Evolutionary conservation across 1,284 basidiomycete species (phyloP).

Genomic region (Inonotus hispidus): DNA sequence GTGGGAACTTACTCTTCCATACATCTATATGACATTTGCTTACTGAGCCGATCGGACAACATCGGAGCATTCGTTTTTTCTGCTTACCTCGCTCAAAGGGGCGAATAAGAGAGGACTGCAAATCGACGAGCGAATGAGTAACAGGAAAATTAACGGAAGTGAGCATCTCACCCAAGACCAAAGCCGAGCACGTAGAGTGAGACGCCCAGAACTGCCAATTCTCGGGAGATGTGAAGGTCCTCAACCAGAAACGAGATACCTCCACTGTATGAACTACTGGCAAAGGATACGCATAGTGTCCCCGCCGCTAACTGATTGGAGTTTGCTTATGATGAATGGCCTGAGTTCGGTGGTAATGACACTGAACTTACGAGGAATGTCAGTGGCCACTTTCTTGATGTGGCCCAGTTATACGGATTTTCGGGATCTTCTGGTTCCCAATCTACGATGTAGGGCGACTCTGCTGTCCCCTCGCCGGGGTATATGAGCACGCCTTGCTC

Average conservation of each 20-base stretch:
- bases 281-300: conserved; percentile 60
- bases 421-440: conserved; percentile 52
- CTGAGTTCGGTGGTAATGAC: conserved; percentile 11
- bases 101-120: conserved; percentile 55
- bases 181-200: conserved; percentile 53
- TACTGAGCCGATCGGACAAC: neutral
- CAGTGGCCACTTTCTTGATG: conserved; percentile 44
- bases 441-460: conserved; percentile 51
- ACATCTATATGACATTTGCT: conserved; percentile 32
- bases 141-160: neutral
- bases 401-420: conserved; percentile 62
- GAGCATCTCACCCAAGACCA: conserved; percentile 30
- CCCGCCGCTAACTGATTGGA: conserved; percentile 36
- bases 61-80: neutral
- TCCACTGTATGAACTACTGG: conserved; percentile 54
- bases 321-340: conserved; percentile 6
- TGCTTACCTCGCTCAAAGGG: conserved; percentile 51
- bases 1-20: conserved; percentile 40
- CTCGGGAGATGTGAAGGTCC: conserved; percentile 45
- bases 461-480: conserved; percentile 39
- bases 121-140: neutral
- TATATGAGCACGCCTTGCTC: neutral
- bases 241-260: conserved; percentile 43
- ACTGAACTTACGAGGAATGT: conserved; percentile 42
- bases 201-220: conserved; percentile 55